Conservation (phyloP, 345 rosid genomes). For the Reutealis trisperma region DNA sequence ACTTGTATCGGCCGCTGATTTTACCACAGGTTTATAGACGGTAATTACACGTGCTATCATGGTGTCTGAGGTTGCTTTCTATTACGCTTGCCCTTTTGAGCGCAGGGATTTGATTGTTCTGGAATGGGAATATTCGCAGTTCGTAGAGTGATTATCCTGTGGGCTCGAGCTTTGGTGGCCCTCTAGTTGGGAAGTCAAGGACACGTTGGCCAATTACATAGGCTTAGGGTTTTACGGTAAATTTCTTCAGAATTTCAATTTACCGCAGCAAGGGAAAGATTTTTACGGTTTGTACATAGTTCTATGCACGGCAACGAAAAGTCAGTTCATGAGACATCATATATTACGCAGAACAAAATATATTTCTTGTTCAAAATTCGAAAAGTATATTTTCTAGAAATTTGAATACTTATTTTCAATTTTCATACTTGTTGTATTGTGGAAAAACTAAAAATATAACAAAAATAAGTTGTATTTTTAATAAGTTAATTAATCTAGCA, state of each 20-base stretch:
- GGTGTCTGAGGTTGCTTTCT: background rate
- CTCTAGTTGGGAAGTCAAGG: too few species aligned
- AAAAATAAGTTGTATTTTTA: too few species aligned
- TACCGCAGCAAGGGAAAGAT: background rate
- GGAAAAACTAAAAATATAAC: too few species aligned
- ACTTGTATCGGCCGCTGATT: conserved; percentile 20
- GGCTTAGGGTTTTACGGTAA: background rate
- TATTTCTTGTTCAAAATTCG: too few species aligned
- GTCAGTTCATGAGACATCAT: too few species aligned
- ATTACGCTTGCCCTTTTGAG: background rate
- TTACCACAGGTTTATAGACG: background rate
- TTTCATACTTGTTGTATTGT: too few species aligned
- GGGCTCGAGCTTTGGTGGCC: background rate
- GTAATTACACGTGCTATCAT: background rate
- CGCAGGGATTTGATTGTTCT: background rate
- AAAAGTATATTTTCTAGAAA: too few species aligned
- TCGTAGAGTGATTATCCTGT: background rate
- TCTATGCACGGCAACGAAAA: background rate
- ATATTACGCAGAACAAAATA: too few species aligned
- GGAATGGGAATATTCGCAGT: conserved; percentile 12
- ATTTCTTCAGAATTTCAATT: background rate
- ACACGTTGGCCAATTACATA: background rate
- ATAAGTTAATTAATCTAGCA: too few species aligned
- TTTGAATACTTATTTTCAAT: too few species aligned
- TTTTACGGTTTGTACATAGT: background rate